Conservation (phyloP, 768 basidiomycete genomes). For the Lactarius pseudohatsudake region DNA sequence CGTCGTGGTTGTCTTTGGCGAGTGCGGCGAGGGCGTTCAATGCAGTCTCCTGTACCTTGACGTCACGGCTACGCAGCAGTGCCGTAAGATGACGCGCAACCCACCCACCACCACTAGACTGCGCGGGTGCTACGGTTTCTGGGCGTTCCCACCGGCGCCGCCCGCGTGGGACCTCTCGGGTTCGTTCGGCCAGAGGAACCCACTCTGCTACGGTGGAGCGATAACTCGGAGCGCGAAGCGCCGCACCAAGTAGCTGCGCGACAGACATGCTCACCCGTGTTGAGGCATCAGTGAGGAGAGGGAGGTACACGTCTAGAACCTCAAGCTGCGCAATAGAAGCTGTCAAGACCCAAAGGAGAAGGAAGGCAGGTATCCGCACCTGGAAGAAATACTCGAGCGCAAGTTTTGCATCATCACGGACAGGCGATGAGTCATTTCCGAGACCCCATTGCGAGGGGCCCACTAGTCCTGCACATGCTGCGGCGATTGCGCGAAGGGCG, state of each 20-base stretch:
- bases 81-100: constrained; percentile 50
- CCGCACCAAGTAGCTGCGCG: constrained; percentile 56
- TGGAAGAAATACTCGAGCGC: constrained; percentile 62
- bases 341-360: constrained; percentile 10
- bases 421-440: constrained; percentile 42
- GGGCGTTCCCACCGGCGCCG: constrained; percentile 77
- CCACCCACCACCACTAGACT: constrained; percentile 50
- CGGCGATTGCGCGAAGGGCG: constrained; percentile 57
- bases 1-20: constrained; percentile 56
- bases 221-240: constrained; percentile 51
- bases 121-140: constrained; percentile 41
- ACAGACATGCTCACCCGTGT: constrained; percentile 48
- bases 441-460: constrained; percentile 73
- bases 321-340: constrained; percentile 43
- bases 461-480: constrained; percentile 62
- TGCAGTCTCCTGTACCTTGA: constrained; percentile 67
- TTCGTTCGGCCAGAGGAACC: constrained; percentile 57
- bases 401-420: constrained; percentile 51
- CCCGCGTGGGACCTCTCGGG: constrained; percentile 49
- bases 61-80: constrained; percentile 51
- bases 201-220: constrained; percentile 57
- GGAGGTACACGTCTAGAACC: constrained; percentile 65
- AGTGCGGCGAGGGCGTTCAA: constrained; percentile 65
- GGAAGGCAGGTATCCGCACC: constrained; percentile 37
- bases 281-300: constrained; percentile 51